Conservation (phyloP, 1,139 yeast genomes). For the Zygosaccharomyces pseudobailii region DNA sequence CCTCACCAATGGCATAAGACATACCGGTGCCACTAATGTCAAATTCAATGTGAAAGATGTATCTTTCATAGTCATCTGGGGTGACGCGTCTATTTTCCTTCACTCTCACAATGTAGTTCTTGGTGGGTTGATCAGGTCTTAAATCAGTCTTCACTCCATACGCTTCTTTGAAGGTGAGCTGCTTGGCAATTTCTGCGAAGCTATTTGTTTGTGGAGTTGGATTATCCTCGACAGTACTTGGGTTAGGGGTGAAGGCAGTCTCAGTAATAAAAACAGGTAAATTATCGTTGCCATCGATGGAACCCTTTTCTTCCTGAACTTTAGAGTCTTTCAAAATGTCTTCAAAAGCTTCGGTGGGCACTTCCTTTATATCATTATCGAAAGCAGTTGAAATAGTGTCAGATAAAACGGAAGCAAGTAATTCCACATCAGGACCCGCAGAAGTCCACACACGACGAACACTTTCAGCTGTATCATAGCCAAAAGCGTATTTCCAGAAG, state of each 20-base stretch:
- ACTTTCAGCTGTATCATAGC: constrained; percentile 54
- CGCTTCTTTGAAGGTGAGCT: constrained; percentile 77
- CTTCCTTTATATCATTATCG: constrained; percentile 45
- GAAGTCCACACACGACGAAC: constrained; percentile 79
- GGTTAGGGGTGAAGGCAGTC: constrained; percentile 57
- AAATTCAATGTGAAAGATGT: constrained; percentile 94
- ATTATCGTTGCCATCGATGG: constrained; percentile 12
- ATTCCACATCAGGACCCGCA: constrained; percentile 76
- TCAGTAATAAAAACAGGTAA: constrained; percentile 54
- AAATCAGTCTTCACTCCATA: constrained; percentile 50
- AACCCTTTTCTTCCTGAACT: constrained; percentile 25
- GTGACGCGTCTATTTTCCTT: constrained; percentile 90
- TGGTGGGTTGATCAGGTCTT: constrained; percentile 87
- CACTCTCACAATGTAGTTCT: constrained; percentile 83
- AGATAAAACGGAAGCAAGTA: constrained; percentile 76
- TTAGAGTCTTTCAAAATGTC: constrained; percentile 34
- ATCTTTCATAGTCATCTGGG: constrained; percentile 86
- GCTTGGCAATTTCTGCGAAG: constrained; percentile 58
- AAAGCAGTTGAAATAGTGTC: constrained; percentile 55
- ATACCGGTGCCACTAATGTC: constrained; percentile 88
- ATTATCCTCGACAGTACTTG: constrained; percentile 36
- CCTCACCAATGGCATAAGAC: constrained; percentile 92
- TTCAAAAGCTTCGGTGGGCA: constrained; percentile 35
- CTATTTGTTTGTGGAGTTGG: constrained; percentile 44
- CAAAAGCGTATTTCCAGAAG: constrained; percentile 68